Evolutionary conservation across 164 flowering plant genomes (phyloP).

Genomic region (Nymphaea colorata): DNA sequence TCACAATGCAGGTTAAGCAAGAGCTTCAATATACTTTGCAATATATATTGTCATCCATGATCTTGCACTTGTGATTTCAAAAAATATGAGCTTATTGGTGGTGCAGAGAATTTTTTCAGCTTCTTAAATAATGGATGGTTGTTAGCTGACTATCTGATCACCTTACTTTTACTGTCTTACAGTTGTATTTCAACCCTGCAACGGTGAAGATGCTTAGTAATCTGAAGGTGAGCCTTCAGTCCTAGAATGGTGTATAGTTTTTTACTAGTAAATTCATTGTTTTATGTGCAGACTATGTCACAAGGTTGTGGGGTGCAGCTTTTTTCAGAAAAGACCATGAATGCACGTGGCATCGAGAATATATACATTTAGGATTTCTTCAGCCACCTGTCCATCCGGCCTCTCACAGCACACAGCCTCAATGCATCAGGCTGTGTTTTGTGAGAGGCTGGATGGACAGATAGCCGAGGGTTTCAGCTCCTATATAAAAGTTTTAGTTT

Average conservation of each 20-base stretch:
- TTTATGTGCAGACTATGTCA: no score
- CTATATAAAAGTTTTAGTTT: no score
- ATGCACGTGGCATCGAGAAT: no score
- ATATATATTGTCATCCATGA: no score
- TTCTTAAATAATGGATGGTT: background rate
- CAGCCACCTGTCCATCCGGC: no score
- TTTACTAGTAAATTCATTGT: background rate
- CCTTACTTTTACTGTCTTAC: constrained; percentile 13
- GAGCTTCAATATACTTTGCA: background rate
- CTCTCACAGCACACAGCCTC: no score
- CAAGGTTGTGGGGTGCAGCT: no score
- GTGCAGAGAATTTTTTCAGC: background rate
- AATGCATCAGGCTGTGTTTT: no score
- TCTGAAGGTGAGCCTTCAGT: constrained; percentile 57
- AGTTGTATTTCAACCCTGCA: constrained; percentile 99
- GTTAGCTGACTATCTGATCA: background rate
- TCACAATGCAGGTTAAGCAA: constrained; percentile 82
- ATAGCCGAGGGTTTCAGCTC: no score
- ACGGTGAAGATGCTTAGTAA: constrained; percentile 99
- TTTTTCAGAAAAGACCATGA: no score
- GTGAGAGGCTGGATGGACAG: no score
- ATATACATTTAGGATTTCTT: no score
- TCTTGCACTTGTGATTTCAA: background rate
- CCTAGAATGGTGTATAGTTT: background rate
- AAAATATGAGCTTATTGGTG: background rate